A percentile compares a stretch with the other conserved stretches of the same genome.
phyloP scores from a whole-genome alignment of 2,329 filamentous ascomycete species.

The Laburnicola sp. region DNA sequence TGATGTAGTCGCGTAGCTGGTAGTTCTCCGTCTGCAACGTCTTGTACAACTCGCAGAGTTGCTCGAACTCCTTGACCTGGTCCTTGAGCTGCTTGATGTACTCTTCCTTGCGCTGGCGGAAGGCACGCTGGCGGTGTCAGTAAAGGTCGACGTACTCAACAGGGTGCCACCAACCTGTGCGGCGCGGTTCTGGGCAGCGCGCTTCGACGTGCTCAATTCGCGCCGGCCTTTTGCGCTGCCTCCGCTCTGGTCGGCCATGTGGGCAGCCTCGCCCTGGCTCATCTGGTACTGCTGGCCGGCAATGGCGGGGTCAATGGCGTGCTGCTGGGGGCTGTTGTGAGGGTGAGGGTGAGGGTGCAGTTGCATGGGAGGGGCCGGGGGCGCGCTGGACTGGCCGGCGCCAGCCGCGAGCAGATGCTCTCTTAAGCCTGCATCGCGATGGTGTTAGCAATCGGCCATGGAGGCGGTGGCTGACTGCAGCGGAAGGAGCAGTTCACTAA shows the following conservation, averaged over 20 bases:
- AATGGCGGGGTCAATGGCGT: conserved; percentile 63
- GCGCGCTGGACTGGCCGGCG: conserved; percentile 45
- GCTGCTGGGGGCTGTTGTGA: conserved; percentile 51
- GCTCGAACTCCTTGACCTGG: conserved; percentile 79
- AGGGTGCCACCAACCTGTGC: conserved; percentile 70
- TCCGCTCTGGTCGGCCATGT: conserved; percentile 47
- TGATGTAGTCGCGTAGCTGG: conserved; percentile 86
- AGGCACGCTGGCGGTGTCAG: conserved; percentile 70
- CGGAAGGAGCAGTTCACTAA: conserved; percentile 34
- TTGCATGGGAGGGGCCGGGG: conserved; percentile 33
- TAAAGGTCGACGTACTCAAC: background rate
- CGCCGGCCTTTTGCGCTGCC: conserved; percentile 67
- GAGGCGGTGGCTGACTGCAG: conserved; percentile 11
- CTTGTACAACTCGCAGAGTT: conserved; percentile 77
- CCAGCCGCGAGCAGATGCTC: conserved; percentile 64
- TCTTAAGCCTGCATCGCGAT: conserved; percentile 57
- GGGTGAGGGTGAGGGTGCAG: conserved; percentile 41
- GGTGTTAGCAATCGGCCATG: conserved; percentile 37
- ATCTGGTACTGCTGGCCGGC: conserved; percentile 55
- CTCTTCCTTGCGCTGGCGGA: conserved; percentile 94
- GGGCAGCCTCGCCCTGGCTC: conserved; percentile 50
- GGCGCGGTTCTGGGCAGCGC: conserved; percentile 93
- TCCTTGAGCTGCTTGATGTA: conserved; percentile 98
- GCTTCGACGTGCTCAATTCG: conserved; percentile 92
- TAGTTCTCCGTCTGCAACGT: conserved; percentile 87